phyloP scores from a whole-genome alignment of 1,284 basidiomycete species.

The Malassezia globosa region DNA sequence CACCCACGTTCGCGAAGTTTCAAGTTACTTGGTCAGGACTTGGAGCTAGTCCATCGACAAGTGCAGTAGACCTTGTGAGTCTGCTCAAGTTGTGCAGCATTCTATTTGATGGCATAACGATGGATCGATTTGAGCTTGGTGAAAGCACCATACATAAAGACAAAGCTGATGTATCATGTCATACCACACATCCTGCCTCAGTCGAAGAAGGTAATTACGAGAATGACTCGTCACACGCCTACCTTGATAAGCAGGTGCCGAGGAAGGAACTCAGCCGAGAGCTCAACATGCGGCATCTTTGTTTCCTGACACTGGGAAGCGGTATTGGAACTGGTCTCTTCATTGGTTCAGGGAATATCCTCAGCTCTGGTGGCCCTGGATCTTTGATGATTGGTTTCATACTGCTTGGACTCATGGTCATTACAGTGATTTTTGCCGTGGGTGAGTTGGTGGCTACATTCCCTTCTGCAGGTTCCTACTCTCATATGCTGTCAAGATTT shows the following conservation, averaged over 20 bases:
- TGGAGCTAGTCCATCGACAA: too few relatives aligned
- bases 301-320: conserved; percentile 38
- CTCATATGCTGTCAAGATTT: conserved; percentile 66
- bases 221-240: neutral
- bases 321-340: conserved; percentile 51
- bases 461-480: conserved; percentile 58
- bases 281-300: conserved; percentile 25
- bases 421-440: conserved; percentile 48
- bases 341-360: conserved; percentile 60
- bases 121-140: neutral
- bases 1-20: too few relatives aligned
- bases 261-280: conserved; percentile 9
- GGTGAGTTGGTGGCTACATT: conserved; percentile 53
- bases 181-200: neutral
- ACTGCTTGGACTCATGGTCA: conserved; percentile 39
- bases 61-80: too few relatives aligned
- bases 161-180: neutral
- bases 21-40: too few relatives aligned
- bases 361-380: conserved; percentile 49
- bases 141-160: neutral
- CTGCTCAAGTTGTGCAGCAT: too few relatives aligned
- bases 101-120: neutral
- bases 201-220: neutral
- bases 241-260: neutral
- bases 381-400: conserved; percentile 48